A percentile compares a stretch with the other conserved stretches of the same genome.
These are phyloP conservation scores for Setaria italica DNA, from an alignment of 202 grass and related monocot genomes.

Conservation along the genomic window DNA sequence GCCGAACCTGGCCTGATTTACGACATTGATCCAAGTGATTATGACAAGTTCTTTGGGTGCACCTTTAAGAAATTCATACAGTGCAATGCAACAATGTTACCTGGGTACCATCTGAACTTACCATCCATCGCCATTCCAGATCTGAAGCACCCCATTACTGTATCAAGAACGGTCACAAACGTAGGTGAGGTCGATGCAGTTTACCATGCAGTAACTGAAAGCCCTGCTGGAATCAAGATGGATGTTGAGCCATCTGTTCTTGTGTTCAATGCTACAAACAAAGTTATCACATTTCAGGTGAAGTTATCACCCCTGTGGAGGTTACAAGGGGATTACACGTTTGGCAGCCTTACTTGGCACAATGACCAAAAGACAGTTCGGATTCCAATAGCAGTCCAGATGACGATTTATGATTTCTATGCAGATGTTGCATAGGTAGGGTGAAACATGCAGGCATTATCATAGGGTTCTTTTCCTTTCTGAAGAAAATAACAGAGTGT, in stretches of 20 bases:
- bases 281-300: constrained; percentile 46
- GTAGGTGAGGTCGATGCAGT: constrained; percentile 37
- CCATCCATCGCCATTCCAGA: constrained; percentile 61
- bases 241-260: constrained; percentile 44
- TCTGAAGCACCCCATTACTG: constrained; percentile 20
- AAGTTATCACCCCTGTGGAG: constrained; percentile 43
- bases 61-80: background rate
- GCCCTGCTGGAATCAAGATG: constrained; percentile 56
- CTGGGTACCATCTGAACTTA: constrained; percentile 45
- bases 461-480: background rate
- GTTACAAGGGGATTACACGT: constrained; percentile 58
- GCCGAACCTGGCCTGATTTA: constrained; percentile 65
- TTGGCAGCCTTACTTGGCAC: constrained; percentile 74
- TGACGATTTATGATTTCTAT: constrained; percentile 52
- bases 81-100: constrained; percentile 9
- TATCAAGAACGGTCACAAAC: constrained; percentile 52
- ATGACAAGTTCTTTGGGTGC: constrained; percentile 60
- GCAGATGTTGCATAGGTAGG: constrained; percentile 43
- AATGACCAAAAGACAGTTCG: background rate
- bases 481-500: background rate
- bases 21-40: constrained; percentile 58
- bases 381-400: constrained; percentile 55
- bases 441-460: background rate
- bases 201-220: constrained; percentile 43
- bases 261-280: constrained; percentile 41